Base-by-base conservation (phyloP, 805 yeast species). In the Candida argentea region DNA sequence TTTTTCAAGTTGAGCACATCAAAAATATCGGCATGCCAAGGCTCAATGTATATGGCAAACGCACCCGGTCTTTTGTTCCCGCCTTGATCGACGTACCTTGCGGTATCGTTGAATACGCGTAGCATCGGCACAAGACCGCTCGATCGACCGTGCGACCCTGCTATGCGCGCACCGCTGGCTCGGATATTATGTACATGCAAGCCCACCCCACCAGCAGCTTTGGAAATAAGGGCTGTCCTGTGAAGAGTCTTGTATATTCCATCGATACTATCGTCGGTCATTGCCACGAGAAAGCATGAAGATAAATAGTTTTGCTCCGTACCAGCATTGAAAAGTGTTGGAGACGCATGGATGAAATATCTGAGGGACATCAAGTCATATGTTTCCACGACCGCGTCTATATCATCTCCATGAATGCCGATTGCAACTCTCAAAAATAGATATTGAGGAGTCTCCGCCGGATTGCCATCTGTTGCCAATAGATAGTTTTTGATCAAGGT, bases 11-110 rank as follows among this genome's bases (percentile, higher is more conserved):
- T 89, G 30, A 89, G 55, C 45, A 89, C 79, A 34, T 82, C 94
- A 52, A 84, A 80, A 20, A 89, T 67, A 45, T 89, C 98, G 7
- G 81, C 72, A 50, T 89, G 98, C 98, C 98, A 89, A 31, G 98
- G 96, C 58, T 89, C 98, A 20, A 89, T 54, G 56, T 87, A 89
- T 20, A 86, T 58, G 20, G 95, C 95, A 55, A 89, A 82, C 3
- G 98, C 98, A 37, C 97, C 97, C 0, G 98, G 98, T 46, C 98
- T 68, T 57, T 87, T 87, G 60, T 89, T 89, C 31, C 97, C 97
- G 37, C 98, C 98, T 65, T 89, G 98, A 46, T 89, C 97, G 23
- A 89, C 97, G 48, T 87, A 89, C 43, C 95, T 73, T 12, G 98
- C 97, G 15, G 97, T 86, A 57, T 85, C 81, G 63, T 89, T 89